These are phyloP conservation scores for Cutaneotrichosporon sp. DNA, from an alignment of 1,284 basidiomycete genomes.

Conservation along the genomic window DNA sequence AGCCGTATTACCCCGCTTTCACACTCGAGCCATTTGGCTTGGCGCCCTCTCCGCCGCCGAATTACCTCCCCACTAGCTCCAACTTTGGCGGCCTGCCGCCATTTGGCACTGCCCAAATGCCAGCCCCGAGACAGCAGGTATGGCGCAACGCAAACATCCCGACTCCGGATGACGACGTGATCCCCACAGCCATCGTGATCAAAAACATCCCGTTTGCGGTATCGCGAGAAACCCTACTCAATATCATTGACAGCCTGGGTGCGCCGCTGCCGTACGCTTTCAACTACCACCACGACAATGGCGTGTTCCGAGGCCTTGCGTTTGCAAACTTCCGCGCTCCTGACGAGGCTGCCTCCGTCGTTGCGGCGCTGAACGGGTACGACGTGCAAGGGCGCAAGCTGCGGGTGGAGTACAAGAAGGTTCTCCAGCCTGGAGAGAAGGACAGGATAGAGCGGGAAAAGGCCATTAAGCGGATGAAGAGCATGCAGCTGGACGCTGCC, in stretches of 20 bases:
- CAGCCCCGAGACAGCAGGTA: constrained; percentile 10
- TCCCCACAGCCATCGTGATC: constrained; percentile 98
- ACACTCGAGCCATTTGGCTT: constrained; percentile 23
- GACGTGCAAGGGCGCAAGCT: constrained; percentile 98
- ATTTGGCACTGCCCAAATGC: constrained; percentile 29
- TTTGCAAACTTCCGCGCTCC: constrained; percentile 97
- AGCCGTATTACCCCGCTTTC: constrained; percentile 17
- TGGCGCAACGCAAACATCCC: constrained; percentile 12
- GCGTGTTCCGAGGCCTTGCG: constrained; percentile 93
- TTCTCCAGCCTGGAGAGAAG: constrained; percentile 96
- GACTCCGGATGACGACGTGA: constrained; percentile 69
- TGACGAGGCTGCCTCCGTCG: constrained; percentile 88
- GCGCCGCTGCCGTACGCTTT: constrained; percentile 99
- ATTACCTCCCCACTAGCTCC: constrained; percentile 24
- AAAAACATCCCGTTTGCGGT: constrained; percentile 99
- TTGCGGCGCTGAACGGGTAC: constrained; percentile 73
- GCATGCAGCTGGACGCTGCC: constrained; percentile 79
- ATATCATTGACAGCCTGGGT: constrained; percentile 89
- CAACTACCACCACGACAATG: constrained; percentile 95
- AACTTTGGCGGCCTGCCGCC: constrained; percentile 22
- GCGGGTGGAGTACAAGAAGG: constrained; percentile 99
- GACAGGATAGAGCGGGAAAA: constrained; percentile 99
- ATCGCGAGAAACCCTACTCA: constrained; percentile 88
- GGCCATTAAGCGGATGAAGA: constrained; percentile 95
- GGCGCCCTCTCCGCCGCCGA: constrained; percentile 39